Evolutionary conservation across 768 basidiomycete species (phyloP).

Genomic region (Leccinellum albellum): DNA sequence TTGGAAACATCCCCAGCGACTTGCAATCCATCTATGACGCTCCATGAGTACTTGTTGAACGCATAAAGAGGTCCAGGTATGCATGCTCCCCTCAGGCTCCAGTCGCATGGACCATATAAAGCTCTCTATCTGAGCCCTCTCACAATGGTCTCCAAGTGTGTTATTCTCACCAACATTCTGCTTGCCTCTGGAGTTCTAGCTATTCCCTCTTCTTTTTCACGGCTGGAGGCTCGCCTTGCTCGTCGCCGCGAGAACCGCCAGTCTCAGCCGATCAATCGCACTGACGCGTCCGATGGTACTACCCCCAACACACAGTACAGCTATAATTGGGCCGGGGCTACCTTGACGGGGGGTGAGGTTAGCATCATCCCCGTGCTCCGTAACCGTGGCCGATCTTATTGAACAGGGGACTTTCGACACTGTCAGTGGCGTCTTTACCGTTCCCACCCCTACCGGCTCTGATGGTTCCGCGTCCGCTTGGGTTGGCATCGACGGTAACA

Average conservation of each 20-base stretch:
- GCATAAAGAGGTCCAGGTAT: not conserved
- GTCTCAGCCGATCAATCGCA: slow-evolving; percentile 2
- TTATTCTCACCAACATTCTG: slow-evolving; percentile 14
- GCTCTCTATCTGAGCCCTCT: not conserved
- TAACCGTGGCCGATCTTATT: not conserved
- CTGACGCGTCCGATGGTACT: not conserved
- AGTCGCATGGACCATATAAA: not conserved
- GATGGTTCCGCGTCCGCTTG: not conserved
- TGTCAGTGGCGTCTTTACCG: not conserved
- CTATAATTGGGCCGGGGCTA: slow-evolving; percentile 15
- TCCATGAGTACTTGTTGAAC: not conserved
- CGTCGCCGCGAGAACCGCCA: slow-evolving; percentile 14
- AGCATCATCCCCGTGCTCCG: not conserved
- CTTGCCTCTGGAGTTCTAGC: slow-evolving; percentile 17
- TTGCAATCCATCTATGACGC: not conserved
- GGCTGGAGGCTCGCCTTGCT: slow-evolving; percentile 11
- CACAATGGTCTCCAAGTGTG: slow-evolving; percentile 18
- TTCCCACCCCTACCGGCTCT: not conserved
- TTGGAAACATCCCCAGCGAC: not conserved
- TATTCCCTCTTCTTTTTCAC: slow-evolving; percentile 8
- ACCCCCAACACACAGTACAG: slow-evolving; percentile 11
- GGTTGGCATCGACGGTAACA: not conserved
- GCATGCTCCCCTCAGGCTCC: not conserved
- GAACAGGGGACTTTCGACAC: not conserved
- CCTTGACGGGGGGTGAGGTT: not conserved